These are phyloP conservation scores for Cryptosporidium sp. DNA, from an alignment of 169 alveolate genomes.

Conservation along the genomic window DNA sequence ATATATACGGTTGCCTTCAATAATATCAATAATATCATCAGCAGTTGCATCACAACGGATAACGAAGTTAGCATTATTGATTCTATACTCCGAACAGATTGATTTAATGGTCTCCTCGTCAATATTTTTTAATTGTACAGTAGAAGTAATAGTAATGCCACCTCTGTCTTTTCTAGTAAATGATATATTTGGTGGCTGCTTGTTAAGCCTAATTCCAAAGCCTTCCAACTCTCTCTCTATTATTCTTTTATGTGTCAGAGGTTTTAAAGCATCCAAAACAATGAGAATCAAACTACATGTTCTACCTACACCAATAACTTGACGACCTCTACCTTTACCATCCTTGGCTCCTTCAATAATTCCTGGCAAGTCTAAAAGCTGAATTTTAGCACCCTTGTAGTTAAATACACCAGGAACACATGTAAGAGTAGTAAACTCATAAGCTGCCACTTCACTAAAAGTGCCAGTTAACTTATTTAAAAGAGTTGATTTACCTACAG, in stretches of 20 bases:
- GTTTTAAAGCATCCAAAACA: slow-evolving; percentile 95
- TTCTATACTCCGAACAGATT: slow-evolving; percentile 92
- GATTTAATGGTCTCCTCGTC: slow-evolving; percentile 86
- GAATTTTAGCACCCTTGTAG: slow-evolving; percentile 95
- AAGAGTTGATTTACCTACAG: slow-evolving; percentile 98
- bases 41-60: slow-evolving; percentile 95
- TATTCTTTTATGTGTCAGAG: slow-evolving; percentile 91
- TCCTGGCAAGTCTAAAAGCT: slow-evolving; percentile 97
- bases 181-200: slow-evolving; percentile 92
- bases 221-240: slow-evolving; percentile 97
- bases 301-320: slow-evolving; percentile 98
- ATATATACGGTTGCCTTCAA: slow-evolving; percentile 95
- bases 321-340: slow-evolving; percentile 98
- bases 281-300: slow-evolving; percentile 93
- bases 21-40: slow-evolving; percentile 97
- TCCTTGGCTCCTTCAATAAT: slow-evolving; percentile 97
- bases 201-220: slow-evolving; percentile 96
- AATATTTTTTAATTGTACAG: slow-evolving; percentile 79
- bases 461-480: slow-evolving; percentile 96
- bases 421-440: slow-evolving; percentile 99
- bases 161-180: slow-evolving; percentile 87
- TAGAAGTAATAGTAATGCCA: slow-evolving; percentile 84
- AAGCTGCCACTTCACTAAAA: slow-evolving; percentile 97
- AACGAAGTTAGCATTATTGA: slow-evolving; percentile 92
- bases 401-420: slow-evolving; percentile 97